A percentile compares a stretch with the other conserved stretches of the same genome.
Conservation (phyloP, 495 filamentous ascomycete species). For the Xylaria curta region DNA sequence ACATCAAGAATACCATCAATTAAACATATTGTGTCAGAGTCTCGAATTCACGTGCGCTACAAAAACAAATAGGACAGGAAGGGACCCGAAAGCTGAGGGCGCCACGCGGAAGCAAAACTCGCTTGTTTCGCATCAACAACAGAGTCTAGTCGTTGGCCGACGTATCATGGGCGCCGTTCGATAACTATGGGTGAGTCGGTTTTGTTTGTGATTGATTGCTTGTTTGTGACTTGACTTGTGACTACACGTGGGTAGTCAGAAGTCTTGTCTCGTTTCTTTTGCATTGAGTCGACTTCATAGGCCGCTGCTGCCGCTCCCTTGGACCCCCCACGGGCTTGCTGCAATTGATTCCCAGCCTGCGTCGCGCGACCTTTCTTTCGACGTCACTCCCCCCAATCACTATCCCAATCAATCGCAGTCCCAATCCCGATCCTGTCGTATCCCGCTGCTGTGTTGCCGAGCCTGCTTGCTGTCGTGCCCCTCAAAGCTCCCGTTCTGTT, state of each 20-base stretch:
- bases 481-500: not conserved
- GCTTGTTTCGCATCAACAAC: slow-evolving; percentile 18
- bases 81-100: not conserved
- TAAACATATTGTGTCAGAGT: not conserved
- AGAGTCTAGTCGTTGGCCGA: slow-evolving; percentile 24
- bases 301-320: not conserved
- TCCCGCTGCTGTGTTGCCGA: slow-evolving; percentile 19
- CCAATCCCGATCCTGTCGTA: not conserved
- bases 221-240: no score
- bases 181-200: slow-evolving; percentile 42
- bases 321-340: not conserved
- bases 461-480: slow-evolving; percentile 21
- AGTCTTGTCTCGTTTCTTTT: slow-evolving; percentile 9
- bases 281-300: slow-evolving; percentile 2
- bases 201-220: slow-evolving; percentile 13
- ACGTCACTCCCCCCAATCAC: slow-evolving; percentile 6
- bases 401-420: no score
- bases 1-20: slow-evolving; percentile 11
- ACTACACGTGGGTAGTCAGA: no score
- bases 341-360: not conserved
- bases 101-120: slow-evolving; percentile 3
- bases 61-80: not conserved
- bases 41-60: not conserved
- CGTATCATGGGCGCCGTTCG: slow-evolving; percentile 41
- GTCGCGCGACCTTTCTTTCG: slow-evolving; percentile 16